Evolutionary conservation across 2,329 filamentous ascomycete genomes (phyloP).

Genomic region (Plectosphaerella sp.): DNA sequence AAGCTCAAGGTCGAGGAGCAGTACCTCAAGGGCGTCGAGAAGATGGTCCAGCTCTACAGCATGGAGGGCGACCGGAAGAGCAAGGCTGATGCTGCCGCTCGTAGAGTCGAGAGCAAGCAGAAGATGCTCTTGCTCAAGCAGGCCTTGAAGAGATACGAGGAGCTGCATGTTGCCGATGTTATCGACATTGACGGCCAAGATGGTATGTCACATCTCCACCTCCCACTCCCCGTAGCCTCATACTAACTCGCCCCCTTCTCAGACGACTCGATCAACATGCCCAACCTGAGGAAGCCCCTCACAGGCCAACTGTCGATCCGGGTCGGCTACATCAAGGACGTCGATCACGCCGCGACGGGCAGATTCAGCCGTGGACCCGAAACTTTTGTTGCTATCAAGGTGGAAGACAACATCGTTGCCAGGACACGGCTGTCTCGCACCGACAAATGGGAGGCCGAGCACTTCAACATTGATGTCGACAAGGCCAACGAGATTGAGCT

Average conservation of each 20-base stretch:
- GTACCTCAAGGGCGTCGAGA: conserved; percentile 97
- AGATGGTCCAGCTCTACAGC: conserved; percentile 96
- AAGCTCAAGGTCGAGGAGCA: conserved; percentile 98
- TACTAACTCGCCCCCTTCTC: conserved; percentile 20
- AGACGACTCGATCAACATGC: conserved; percentile 96
- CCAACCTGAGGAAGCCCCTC: conserved; percentile 92
- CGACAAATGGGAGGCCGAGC: conserved; percentile 88
- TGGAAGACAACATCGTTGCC: conserved; percentile 88
- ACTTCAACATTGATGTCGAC: conserved; percentile 89
- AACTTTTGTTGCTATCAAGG: conserved; percentile 93
- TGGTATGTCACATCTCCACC: conserved; percentile 49
- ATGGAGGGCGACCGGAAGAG: conserved; percentile 98
- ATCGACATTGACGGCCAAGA: conserved; percentile 74
- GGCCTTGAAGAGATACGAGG: conserved; percentile 93
- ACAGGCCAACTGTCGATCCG: conserved; percentile 85
- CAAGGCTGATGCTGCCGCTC: conserved; percentile 83
- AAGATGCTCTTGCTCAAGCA: conserved; percentile 96
- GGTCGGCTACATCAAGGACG: conserved; percentile 85
- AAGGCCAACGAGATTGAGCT: conserved; percentile 98
- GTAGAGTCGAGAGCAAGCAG: conserved; percentile 91
- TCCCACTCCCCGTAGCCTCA: conserved; percentile 10
- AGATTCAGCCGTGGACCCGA: conserved; percentile 87
- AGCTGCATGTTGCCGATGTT: conserved; percentile 83
- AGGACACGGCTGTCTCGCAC: conserved; percentile 80
- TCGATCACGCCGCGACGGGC: conserved; percentile 83